phyloP scores from a whole-genome alignment of 345 rosid species.

The Euphorbia pulcherrima region DNA sequence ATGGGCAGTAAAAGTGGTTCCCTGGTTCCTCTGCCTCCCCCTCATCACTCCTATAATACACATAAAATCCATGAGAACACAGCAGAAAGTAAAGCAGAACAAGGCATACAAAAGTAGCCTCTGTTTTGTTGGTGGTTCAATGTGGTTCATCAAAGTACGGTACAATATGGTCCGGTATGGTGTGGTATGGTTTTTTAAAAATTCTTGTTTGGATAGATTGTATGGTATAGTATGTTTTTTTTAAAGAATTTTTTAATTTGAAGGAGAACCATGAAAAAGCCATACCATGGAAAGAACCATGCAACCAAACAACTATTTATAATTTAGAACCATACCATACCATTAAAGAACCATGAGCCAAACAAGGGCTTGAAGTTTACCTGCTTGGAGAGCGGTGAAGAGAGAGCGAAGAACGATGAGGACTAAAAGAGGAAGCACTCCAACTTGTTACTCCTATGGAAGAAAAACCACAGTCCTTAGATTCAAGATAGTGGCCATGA shows the following conservation, averaged over 20 bases:
- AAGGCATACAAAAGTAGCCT: background rate
- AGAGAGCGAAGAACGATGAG: constrained; percentile 41
- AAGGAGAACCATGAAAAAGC: too few relatives aligned
- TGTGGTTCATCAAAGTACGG: too few relatives aligned
- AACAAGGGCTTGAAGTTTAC: constrained; percentile 32
- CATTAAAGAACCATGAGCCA: too few relatives aligned
- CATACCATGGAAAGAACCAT: too few relatives aligned
- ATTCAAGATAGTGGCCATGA: constrained; percentile 46
- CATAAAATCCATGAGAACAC: background rate
- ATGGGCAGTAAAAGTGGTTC: constrained; percentile 59
- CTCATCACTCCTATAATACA: constrained; percentile 63
- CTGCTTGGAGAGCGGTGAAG: constrained; percentile 56
- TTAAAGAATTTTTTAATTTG: too few relatives aligned
- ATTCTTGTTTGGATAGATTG: too few relatives aligned
- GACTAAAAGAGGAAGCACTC: constrained; percentile 39
- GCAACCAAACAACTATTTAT: too few relatives aligned
- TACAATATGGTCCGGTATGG: too few relatives aligned
- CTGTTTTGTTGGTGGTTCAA: too few relatives aligned
- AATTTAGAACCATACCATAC: too few relatives aligned
- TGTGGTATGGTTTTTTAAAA: too few relatives aligned
- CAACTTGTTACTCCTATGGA: constrained; percentile 30
- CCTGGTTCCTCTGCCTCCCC: constrained; percentile 57
- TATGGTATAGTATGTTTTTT: too few relatives aligned
- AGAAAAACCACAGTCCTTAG: constrained; percentile 46
- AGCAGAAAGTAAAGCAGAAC: background rate